These are phyloP conservation scores for Pinus albicaulis DNA, from an alignment of 75 land plant genomes.

Conservation along the genomic window DNA sequence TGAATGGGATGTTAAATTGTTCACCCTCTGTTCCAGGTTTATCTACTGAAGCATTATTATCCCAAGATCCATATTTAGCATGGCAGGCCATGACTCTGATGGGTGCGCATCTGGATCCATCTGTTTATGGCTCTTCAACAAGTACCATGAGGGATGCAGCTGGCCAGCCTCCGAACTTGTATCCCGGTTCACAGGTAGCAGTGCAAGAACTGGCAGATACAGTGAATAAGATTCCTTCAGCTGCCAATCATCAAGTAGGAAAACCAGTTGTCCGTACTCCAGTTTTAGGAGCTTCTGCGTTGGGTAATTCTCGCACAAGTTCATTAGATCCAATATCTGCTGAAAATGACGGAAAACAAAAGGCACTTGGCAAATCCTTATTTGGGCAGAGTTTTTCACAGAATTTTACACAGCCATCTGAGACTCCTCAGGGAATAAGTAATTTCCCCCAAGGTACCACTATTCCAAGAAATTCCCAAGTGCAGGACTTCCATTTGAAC, in stretches of 20 bases:
- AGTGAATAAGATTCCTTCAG: conserved; percentile 1
- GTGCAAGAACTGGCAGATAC: conserved; percentile 24
- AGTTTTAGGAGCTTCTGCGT: conserved; percentile 15
- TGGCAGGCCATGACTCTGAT: conserved; percentile 24
- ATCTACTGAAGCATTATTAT: conserved; percentile 1
- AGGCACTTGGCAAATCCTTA: conserved; percentile 23
- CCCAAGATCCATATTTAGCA: conserved; percentile 8
- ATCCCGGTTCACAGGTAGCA: conserved; percentile 27
- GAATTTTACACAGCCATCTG: background rate
- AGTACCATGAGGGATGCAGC: conserved; percentile 18
- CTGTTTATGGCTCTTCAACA: conserved; percentile 45
- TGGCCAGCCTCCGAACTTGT: conserved; percentile 11
- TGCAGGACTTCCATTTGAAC: conserved; percentile 23
- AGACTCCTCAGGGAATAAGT: conserved; percentile 7
- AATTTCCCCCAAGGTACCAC: conserved; percentile 18
- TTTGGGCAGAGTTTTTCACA: conserved; percentile 26
- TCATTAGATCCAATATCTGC: conserved; percentile 8
- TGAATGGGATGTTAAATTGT: conserved; percentile 2
- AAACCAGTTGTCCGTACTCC: conserved; percentile 18
- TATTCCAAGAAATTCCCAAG: conserved; percentile 9
- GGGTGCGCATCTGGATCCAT: conserved; percentile 35
- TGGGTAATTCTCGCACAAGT: conserved; percentile 20
- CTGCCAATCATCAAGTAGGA: conserved; percentile 13
- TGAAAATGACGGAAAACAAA: conserved; percentile 10
- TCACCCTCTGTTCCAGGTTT: conserved; percentile 1